These are phyloP conservation scores for Blastomyces emzantsi DNA, from an alignment of 2,329 filamentous ascomycete genomes.

Conservation along the genomic window DNA sequence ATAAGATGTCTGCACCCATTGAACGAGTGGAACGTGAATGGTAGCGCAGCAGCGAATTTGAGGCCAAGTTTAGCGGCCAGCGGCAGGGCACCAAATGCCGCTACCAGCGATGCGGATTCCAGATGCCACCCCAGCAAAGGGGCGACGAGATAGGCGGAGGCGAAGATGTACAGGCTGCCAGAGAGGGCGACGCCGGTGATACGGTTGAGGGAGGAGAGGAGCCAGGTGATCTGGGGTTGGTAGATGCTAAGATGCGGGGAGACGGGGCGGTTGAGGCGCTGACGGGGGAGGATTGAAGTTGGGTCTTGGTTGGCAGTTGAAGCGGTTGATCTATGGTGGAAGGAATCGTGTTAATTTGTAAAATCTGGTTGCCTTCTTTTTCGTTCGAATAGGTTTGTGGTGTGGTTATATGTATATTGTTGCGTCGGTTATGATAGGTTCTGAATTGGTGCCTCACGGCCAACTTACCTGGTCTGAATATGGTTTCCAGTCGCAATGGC, in stretches of 20 bases:
- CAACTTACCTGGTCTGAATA: slow-evolving; percentile 37
- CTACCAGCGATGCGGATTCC: slow-evolving; percentile 54
- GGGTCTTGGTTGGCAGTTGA: slow-evolving; percentile 25
- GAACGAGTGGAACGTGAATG: slow-evolving; percentile 59
- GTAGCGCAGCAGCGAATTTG: slow-evolving; percentile 52
- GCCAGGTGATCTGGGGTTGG: slow-evolving; percentile 77
- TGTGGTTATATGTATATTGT: slow-evolving; percentile 7
- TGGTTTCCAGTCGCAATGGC: slow-evolving; percentile 36
- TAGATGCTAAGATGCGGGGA: slow-evolving; percentile 82
- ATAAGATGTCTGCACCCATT: slow-evolving; percentile 64
- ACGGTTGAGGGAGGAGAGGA: slow-evolving; percentile 65
- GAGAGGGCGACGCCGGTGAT: slow-evolving; percentile 70
- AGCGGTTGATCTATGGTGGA: slow-evolving; percentile 18
- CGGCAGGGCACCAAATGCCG: slow-evolving; percentile 55
- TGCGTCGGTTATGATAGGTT: not conserved
- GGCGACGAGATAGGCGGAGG: slow-evolving; percentile 68
- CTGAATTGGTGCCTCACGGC: not conserved
- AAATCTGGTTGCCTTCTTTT: not conserved
- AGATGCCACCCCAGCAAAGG: slow-evolving; percentile 66
- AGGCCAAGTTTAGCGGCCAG: slow-evolving; percentile 48
- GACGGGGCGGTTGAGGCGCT: slow-evolving; percentile 73
- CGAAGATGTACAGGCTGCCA: slow-evolving; percentile 70
- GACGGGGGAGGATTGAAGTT: slow-evolving; percentile 59
- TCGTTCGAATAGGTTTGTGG: slow-evolving; percentile 4
- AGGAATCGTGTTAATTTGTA: not conserved